A percentile compares a stretch with the other conserved stretches of the same genome.
Evolutionary conservation across 495 filamentous ascomycete species (phyloP).

Genomic region (Lophium mytilinum): DNA sequence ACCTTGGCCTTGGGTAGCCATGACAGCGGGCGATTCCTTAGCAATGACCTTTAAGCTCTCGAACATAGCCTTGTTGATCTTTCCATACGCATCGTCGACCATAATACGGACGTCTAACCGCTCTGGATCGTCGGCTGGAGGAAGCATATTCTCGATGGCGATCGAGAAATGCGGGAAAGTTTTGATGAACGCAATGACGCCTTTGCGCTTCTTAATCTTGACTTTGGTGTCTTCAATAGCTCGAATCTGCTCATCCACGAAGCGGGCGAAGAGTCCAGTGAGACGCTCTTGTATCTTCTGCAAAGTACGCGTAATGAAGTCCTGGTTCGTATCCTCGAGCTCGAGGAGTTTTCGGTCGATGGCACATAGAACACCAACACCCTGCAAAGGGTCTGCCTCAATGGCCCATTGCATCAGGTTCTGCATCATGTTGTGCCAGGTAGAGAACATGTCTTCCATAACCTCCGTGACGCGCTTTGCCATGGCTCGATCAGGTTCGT

Average conservation of each 20-base stretch:
- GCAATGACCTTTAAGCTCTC: slow-evolving; percentile 93
- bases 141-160: slow-evolving; percentile 75
- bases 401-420: slow-evolving; percentile 78
- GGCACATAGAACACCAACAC: slow-evolving; percentile 75
- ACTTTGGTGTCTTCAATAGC: slow-evolving; percentile 99
- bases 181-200: slow-evolving; percentile 87
- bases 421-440: slow-evolving; percentile 71
- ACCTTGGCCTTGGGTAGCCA: slow-evolving; percentile 22
- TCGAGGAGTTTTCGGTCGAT: slow-evolving; percentile 68
- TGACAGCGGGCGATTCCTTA: slow-evolving; percentile 71
- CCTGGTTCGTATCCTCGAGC: slow-evolving; percentile 81
- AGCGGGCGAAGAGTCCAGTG: slow-evolving; percentile 69
- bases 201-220: slow-evolving; percentile 96
- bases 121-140: slow-evolving; percentile 31
- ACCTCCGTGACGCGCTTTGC: slow-evolving; percentile 68
- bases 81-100: slow-evolving; percentile 79
- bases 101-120: slow-evolving; percentile 52
- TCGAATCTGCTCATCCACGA: slow-evolving; percentile 88
- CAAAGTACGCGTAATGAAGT: slow-evolving; percentile 72
- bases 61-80: slow-evolving; percentile 93
- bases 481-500: slow-evolving; percentile 77
- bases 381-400: slow-evolving; percentile 77
- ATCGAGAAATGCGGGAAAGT: slow-evolving; percentile 80
- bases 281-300: slow-evolving; percentile 73
- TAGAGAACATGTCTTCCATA: slow-evolving; percentile 82